Base-by-base conservation (phyloP, 208 protist species). In the Borovskyia barvae region DNA sequence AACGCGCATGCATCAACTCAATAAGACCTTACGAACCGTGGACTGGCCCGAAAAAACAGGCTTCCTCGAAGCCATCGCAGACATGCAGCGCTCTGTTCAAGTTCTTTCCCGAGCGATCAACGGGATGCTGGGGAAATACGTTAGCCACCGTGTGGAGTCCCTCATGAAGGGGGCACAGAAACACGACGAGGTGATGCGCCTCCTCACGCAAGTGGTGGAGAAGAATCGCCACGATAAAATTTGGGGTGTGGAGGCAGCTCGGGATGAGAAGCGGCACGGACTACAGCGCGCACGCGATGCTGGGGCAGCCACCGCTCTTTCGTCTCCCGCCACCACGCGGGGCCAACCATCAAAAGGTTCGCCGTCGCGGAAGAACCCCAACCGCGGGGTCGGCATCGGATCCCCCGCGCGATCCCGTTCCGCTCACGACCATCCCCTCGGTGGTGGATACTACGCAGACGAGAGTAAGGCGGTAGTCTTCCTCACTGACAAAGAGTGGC, bases 1-100 rank as follows among this genome's bases (percentile, higher is more conserved):
- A 12, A 55, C 75, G 11, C 69, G 58, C 5, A 73, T 95, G 67
- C 77, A 85, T 43, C 46, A 45, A 17, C 72, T 92, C 19, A 93
- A 95, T 67, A 85, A 82, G 22, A 57, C 70, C 5, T 65, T 95
- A 5, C 75, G 73, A 19, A 92, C 77, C 28, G 72, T 92, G 25
- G 78, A 83, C 24, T 95, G 89, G 89, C 64, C 74, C 49, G 84
- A 82, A 29, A 95, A 95, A 57, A 42, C 67, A 15, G 66, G 24
- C 14, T 93, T 88, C 37, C 29, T 86, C 1, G 73, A 81, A 29
- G 81, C 84, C 9, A 61, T 95, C 19, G 22, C 68, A 1, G 62
- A 41, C 5, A 92, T 95, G 83, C 75, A 86, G 53, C 25, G 62
- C 28, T 30, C 49, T 17, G 51, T 83, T 2, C 48, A 86, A 45